A percentile compares a stretch with the other conserved stretches of the same genome.
These are phyloP conservation scores for Erodium chrysanthum DNA, from an alignment of 441 rosid species.

Conservation along the genomic window DNA sequence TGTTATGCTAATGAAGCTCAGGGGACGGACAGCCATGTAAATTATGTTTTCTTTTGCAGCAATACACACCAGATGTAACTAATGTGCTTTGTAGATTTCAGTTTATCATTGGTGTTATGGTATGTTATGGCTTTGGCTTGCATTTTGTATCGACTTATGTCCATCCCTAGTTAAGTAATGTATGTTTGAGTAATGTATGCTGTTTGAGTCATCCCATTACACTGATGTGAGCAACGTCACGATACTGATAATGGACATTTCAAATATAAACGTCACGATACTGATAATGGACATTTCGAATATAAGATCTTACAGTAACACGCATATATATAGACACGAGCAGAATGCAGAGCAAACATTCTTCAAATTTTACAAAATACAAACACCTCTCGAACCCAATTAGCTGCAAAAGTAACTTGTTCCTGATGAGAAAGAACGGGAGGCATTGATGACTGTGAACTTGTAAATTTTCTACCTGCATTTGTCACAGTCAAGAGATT, in stretches of 20 bases:
- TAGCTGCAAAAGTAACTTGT: not conserved
- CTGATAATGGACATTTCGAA: not conserved
- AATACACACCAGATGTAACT: too few relatives aligned
- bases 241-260: not conserved
- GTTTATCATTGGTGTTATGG: too few relatives aligned
- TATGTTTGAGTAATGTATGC: too few relatives aligned
- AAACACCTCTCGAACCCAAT: not conserved
- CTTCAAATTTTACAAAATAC: not conserved
- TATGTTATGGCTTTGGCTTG: too few relatives aligned
- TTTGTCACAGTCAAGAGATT: not conserved
- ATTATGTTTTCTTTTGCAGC: too few relatives aligned
- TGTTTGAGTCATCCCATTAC: too few relatives aligned
- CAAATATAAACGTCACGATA: not conserved
- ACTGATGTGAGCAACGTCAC: too few relatives aligned
- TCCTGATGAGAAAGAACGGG: not conserved
- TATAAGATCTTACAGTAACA: not conserved
- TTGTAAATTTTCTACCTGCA: not conserved
- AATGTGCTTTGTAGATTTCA: too few relatives aligned
- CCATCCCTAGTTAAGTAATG: too few relatives aligned
- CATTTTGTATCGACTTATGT: too few relatives aligned
- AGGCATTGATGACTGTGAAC: not conserved
- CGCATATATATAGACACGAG: not conserved
- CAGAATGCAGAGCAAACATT: not conserved
- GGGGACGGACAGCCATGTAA: too few relatives aligned
- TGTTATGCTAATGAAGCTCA: too few relatives aligned